A percentile compares a stretch with the other conserved stretches of the same genome.
phyloP scores from a whole-genome alignment of 2,329 filamentous ascomycete species.

The Ustilaginoidea virens region DNA sequence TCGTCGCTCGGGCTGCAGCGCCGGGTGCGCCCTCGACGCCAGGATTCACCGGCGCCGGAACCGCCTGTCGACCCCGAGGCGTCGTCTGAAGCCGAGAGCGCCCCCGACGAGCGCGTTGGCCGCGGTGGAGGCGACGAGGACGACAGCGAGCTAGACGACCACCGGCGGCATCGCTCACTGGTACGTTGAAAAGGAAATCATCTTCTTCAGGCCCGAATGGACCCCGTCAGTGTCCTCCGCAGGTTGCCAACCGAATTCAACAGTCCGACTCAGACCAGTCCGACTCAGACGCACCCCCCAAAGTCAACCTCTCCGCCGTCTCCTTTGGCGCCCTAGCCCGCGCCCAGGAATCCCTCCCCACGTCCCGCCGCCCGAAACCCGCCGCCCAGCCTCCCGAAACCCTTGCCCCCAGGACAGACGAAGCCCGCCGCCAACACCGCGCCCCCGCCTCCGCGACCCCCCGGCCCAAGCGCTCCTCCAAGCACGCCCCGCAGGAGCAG shows the following conservation, averaged over 20 bases:
- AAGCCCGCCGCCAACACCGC: slow-evolving; percentile 8
- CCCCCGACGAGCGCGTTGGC: slow-evolving; percentile 13
- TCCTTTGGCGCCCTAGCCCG: slow-evolving; percentile 85
- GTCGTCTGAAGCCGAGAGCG: slow-evolving; percentile 14
- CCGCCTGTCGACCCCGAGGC: slow-evolving; percentile 12
- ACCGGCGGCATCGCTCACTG: no score
- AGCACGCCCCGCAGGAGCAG: slow-evolving; percentile 77
- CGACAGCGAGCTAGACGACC: slow-evolving; percentile 15
- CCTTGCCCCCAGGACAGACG: no score
- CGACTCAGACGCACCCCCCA: slow-evolving; percentile 9
- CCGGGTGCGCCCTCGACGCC: slow-evolving; percentile 26
- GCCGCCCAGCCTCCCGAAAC: no score
- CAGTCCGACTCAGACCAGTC: not conserved
- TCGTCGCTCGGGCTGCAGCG: slow-evolving; percentile 21
- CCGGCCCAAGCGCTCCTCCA: slow-evolving; percentile 39
- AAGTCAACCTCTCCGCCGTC: slow-evolving; percentile 40
- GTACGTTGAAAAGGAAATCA: no score
- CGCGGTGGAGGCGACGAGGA: slow-evolving; percentile 14
- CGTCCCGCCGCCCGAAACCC: slow-evolving; percentile 12
- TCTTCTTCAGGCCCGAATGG: no score
- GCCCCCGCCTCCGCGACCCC: slow-evolving; percentile 2
- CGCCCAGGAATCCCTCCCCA: slow-evolving; percentile 56
- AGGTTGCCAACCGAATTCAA: no score
- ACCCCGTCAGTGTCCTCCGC: no score
- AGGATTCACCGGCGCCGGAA: slow-evolving; percentile 27